Evolutionary conservation across 2,329 filamentous ascomycete species (phyloP), one percentile per base, ranked within the genome.

Genomic region (Sphaerulina musiva): DNA sequence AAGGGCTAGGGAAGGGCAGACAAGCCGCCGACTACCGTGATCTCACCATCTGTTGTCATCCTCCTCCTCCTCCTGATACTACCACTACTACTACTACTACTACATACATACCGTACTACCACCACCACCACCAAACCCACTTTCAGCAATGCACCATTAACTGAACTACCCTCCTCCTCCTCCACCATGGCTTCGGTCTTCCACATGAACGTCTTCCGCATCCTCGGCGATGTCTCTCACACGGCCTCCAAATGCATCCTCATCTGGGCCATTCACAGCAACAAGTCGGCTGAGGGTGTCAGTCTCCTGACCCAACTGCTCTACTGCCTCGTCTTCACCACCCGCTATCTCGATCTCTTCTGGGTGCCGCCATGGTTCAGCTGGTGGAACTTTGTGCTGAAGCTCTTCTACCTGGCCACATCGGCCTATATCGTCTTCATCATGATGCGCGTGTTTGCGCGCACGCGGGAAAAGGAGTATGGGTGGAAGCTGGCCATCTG

Each of bases 251-350:
- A 95, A 79, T 83, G 85, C 70, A 93, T 96, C 68, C 80, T 96
- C 64, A 89, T 96, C 74, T 87, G 85, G 75, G 84, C 90, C 52
- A 95, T 96, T 66, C 89, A 95, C 73, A 81, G 82, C 62, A 95
- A 96, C 69, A 81, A 81, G 68, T 93, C 87, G 70, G 87, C 90
- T 46, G 90, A 95, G 78, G 86, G 91, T 56, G 87, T 96, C 57
- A 95, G 90, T 23, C 83, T 95, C 68, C 88, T 97, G 66, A 95
- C 87, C 1, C 92, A 97, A 72, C 79, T 84, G 53, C 83, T 96
- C 61, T 97, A 97, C 74, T 83, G 85, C 52, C 70, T 86, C 59
- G 91, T 97, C 54, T 97, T 96, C 74, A 77, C 84, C 66, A 85
- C 89, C 4, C 83, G 92, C 57, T 97, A 97, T 73, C 81, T 92